phyloP scores from a whole-genome alignment of 2,329 filamentous ascomycete species.

The Fusarium cicatricum region DNA sequence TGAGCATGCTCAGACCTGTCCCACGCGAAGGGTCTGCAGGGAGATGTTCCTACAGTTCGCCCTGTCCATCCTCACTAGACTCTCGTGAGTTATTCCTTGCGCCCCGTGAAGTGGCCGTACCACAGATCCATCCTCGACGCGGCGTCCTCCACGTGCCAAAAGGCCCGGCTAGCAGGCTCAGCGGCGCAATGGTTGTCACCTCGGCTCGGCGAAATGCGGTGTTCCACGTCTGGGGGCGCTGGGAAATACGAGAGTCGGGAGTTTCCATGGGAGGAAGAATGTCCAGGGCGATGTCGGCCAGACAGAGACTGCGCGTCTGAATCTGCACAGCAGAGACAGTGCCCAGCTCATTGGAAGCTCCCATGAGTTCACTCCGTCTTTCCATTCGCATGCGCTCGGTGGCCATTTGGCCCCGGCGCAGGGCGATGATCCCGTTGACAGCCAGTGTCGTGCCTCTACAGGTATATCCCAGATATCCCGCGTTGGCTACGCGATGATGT shows the following conservation, averaged over 20 bases:
- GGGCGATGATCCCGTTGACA: slow-evolving; percentile 52
- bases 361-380: slow-evolving; percentile 43
- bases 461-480: slow-evolving; percentile 52
- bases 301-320: slow-evolving; percentile 38
- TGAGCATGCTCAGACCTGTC: slow-evolving; percentile 25
- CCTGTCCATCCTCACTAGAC: slow-evolving; percentile 28
- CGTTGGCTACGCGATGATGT: slow-evolving; percentile 48
- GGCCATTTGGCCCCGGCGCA: slow-evolving; percentile 11
- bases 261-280: slow-evolving; percentile 8
- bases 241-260: slow-evolving; percentile 1
- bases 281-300: slow-evolving; percentile 32
- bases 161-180: slow-evolving; percentile 40
- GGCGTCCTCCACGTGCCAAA: slow-evolving; percentile 30
- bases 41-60: slow-evolving; percentile 42
- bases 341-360: slow-evolving; percentile 44
- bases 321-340: slow-evolving; percentile 46
- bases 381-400: slow-evolving; percentile 34
- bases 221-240: slow-evolving; percentile 14
- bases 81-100: slow-evolving; percentile 9
- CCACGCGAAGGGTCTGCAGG: slow-evolving; percentile 35
- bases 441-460: slow-evolving; percentile 53
- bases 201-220: slow-evolving; percentile 27
- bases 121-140: slow-evolving; percentile 28
- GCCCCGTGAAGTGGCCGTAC: slow-evolving; percentile 21
- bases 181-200: slow-evolving; percentile 23